Conservation (phyloP, 768 basidiomycete species). For the Tulasnella sp. region DNA sequence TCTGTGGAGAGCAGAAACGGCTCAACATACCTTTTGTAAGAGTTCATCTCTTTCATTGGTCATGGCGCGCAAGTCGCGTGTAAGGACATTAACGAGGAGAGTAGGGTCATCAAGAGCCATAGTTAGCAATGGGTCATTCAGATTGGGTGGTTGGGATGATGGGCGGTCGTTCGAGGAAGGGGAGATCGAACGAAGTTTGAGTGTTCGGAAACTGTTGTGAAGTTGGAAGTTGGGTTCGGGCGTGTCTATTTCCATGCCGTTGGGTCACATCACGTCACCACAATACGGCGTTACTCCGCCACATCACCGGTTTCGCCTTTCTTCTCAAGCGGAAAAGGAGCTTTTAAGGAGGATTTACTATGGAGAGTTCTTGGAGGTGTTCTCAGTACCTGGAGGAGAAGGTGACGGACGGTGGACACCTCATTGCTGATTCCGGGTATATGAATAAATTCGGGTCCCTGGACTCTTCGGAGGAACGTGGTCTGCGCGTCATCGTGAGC, state of each 20-base stretch:
- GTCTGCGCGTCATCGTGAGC: not conserved
- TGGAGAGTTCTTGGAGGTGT: not conserved
- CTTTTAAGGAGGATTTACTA: not conserved
- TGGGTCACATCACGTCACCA: not conserved
- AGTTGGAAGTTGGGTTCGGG: not conserved
- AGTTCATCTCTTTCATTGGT: constrained; percentile 7
- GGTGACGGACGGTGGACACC: not conserved
- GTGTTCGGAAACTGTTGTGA: not conserved
- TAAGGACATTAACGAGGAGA: constrained; percentile 9
- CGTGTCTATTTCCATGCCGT: too few relatives aligned
- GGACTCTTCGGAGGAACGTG: not conserved
- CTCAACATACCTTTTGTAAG: not conserved
- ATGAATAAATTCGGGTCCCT: not conserved
- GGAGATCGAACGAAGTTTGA: too few relatives aligned
- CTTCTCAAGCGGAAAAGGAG: not conserved
- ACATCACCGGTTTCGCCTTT: not conserved
- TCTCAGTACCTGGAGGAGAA: not conserved
- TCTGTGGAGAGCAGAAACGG: not conserved
- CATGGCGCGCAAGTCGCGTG: constrained; percentile 2
- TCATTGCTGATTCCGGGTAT: not conserved
- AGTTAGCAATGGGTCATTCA: not conserved
- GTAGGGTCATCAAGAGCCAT: constrained; percentile 16
- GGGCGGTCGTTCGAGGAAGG: not conserved
- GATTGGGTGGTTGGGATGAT: not conserved
- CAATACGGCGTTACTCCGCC: not conserved